Evolutionary conservation across 2,329 filamentous ascomycete species (phyloP).

Genomic region (Fusarium sp.): DNA sequence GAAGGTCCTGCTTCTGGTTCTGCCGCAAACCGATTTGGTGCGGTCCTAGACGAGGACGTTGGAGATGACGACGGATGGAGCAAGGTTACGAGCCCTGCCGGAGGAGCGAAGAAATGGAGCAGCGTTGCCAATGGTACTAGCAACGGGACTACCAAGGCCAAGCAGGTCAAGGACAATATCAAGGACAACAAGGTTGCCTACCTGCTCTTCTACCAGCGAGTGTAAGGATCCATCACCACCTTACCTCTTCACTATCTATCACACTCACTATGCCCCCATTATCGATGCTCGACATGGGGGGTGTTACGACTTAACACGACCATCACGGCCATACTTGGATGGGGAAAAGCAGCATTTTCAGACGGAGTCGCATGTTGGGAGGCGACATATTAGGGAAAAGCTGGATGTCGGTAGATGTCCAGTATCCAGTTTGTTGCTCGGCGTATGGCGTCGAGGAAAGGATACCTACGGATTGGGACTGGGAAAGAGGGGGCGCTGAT

Average conservation of each 20-base stretch:
- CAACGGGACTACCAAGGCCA: slow-evolving; percentile 67
- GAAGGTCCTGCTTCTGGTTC: slow-evolving; percentile 49
- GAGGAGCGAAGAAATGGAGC: slow-evolving; percentile 78
- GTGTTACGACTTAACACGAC: slow-evolving; percentile 41
- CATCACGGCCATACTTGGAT: slow-evolving; percentile 47
- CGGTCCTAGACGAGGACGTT: slow-evolving; percentile 74
- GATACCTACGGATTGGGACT: slow-evolving; percentile 31
- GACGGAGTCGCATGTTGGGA: slow-evolving; percentile 43
- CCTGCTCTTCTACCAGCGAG: slow-evolving; percentile 91
- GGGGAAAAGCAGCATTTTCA: slow-evolving; percentile 43
- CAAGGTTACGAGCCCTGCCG: slow-evolving; percentile 73
- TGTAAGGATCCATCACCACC: slow-evolving; percentile 55
- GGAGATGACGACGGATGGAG: slow-evolving; percentile 83
- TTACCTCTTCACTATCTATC: slow-evolving; percentile 18
- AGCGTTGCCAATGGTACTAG: slow-evolving; percentile 73
- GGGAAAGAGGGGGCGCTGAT: slow-evolving; percentile 22
- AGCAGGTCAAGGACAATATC: slow-evolving; percentile 72
- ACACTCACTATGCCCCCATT: slow-evolving; percentile 37
- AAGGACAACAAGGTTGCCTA: slow-evolving; percentile 98
- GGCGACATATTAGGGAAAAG: slow-evolving; percentile 37
- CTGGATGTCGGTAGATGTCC: slow-evolving; percentile 37
- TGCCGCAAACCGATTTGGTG: slow-evolving; percentile 80
- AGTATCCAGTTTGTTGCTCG: slow-evolving; percentile 44
- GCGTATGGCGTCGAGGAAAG: slow-evolving; percentile 49
- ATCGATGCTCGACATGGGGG: slow-evolving; percentile 29